phyloP scores from a whole-genome alignment of 345 rosid genomes.

The Camelina neglecta region DNA sequence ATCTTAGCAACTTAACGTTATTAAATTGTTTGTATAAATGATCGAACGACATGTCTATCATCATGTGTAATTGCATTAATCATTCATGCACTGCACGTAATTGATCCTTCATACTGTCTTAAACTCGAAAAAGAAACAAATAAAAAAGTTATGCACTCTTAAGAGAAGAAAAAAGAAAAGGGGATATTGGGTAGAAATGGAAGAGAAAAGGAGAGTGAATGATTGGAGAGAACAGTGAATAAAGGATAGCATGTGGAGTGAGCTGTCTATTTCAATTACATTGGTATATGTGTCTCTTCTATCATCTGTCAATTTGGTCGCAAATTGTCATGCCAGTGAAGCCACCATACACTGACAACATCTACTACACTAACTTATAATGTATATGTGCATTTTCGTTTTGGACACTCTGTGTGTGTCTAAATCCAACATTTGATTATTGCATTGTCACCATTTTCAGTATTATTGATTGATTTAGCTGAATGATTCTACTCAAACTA shows the following conservation, averaged over 20 bases:
- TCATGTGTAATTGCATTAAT: slow-evolving; percentile 5
- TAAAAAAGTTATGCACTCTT: not conserved
- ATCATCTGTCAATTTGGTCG: slow-evolving; percentile 44
- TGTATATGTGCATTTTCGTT: not conserved
- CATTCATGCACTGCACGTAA: slow-evolving; percentile 32
- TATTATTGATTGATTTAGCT: slow-evolving; percentile 6
- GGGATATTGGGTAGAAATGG: slow-evolving; percentile 27
- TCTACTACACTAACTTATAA: not conserved
- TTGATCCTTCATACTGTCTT: not conserved
- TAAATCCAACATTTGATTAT: slow-evolving; percentile 17
- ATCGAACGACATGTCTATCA: not conserved
- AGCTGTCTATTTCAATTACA: slow-evolving; percentile 54
- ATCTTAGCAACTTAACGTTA: not conserved
- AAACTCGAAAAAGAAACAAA: slow-evolving; percentile 6
- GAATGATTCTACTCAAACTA: not conserved
- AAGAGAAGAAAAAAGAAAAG: not conserved
- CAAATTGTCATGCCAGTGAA: slow-evolving; percentile 36
- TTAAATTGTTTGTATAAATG: not conserved
- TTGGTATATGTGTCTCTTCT: slow-evolving; percentile 43
- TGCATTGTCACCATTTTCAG: slow-evolving; percentile 40
- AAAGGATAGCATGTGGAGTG: slow-evolving; percentile 64
- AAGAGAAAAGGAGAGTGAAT: slow-evolving; percentile 40
- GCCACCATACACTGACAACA: slow-evolving; percentile 43
- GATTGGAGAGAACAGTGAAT: slow-evolving; percentile 43
- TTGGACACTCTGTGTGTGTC: slow-evolving; percentile 19